Percentiles rank a stretch among this genome's conserved stretches.
Evolutionary conservation across 2,329 filamentous ascomycete species (phyloP).

Genomic region (Fusarium concolor): DNA sequence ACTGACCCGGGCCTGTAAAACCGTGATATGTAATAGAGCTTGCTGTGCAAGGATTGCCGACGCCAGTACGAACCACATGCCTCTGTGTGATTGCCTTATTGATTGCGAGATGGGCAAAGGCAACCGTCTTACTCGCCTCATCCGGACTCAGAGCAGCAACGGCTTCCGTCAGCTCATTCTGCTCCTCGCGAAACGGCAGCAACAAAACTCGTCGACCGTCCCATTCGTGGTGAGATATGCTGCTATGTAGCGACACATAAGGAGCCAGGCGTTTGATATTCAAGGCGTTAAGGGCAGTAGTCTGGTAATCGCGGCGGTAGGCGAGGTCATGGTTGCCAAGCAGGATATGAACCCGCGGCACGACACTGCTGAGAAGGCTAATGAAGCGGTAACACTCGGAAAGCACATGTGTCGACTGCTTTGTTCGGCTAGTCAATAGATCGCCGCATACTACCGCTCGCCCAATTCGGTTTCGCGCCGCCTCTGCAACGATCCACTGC

Average conservation of each 20-base stretch:
- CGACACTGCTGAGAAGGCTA: slow-evolving; percentile 20
- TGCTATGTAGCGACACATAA: slow-evolving; percentile 31
- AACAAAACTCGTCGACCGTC: slow-evolving; percentile 36
- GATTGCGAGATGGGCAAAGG: slow-evolving; percentile 41
- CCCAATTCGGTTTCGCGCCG: slow-evolving; percentile 19
- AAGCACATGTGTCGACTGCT: slow-evolving; percentile 32
- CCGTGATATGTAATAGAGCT: slow-evolving; percentile 23
- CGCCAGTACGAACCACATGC: background rate
- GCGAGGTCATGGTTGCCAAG: slow-evolving; percentile 45
- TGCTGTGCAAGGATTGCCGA: background rate
- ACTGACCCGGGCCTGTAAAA: slow-evolving; percentile 30
- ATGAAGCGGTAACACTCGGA: slow-evolving; percentile 39
- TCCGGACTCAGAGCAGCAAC: slow-evolving; percentile 17
- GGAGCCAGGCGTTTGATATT: slow-evolving; percentile 33
- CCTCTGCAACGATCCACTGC: slow-evolving; percentile 36
- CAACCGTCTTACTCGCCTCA: slow-evolving; percentile 34
- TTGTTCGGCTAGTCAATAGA: slow-evolving; percentile 36
- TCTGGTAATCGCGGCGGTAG: slow-evolving; percentile 43
- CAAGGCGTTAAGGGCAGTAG: slow-evolving; percentile 35
- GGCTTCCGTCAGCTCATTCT: slow-evolving; percentile 27
- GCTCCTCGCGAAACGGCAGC: slow-evolving; percentile 40
- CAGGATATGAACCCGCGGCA: slow-evolving; percentile 35
- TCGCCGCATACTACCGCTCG: slow-evolving; percentile 39
- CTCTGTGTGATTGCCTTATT: slow-evolving; percentile 41
- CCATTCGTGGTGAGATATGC: slow-evolving; percentile 27